Conservation (phyloP, 768 basidiomycete species). For the Leccinellum rugosiceps region DNA sequence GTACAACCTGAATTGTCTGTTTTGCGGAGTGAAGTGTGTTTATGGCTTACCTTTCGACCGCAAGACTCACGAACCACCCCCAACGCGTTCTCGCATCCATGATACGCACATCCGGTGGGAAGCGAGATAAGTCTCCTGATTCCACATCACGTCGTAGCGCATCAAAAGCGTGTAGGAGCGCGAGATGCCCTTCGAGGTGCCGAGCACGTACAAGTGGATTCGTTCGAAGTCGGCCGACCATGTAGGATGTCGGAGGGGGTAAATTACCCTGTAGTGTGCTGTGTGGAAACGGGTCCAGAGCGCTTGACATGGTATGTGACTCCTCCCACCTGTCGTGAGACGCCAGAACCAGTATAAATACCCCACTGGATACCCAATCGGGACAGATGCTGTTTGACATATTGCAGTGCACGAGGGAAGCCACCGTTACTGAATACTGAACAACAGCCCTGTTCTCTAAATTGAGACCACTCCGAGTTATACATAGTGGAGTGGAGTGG, state of each 20-base stretch:
- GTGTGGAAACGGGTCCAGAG: not conserved
- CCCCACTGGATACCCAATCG: not conserved
- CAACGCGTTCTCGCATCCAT: constrained; percentile 27
- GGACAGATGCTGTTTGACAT: not conserved
- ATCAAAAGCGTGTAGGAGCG: constrained; percentile 25
- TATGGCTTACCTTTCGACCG: constrained; percentile 30
- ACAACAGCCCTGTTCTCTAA: too few relatives aligned
- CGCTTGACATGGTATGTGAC: not conserved
- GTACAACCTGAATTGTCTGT: not conserved
- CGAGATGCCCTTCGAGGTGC: constrained; percentile 28
- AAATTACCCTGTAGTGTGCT: not conserved
- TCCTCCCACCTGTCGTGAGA: not conserved
- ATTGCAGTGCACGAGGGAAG: not conserved
- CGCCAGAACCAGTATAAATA: not conserved
- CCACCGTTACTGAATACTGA: too few relatives aligned
- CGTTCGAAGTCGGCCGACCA: not conserved
- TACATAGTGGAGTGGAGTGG: too few relatives aligned
- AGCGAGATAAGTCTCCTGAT: constrained; percentile 1
- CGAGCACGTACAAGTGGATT: constrained; percentile 13
- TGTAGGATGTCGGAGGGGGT: not conserved
- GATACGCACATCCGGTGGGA: constrained; percentile 7
- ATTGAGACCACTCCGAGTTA: too few relatives aligned
- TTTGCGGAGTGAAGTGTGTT: not conserved
- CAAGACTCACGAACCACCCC: constrained; percentile 35
- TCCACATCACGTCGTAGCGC: constrained; percentile 20